phyloP scores from a whole-genome alignment of 805 yeast genomes.

The Saturnispora gosingensis region DNA sequence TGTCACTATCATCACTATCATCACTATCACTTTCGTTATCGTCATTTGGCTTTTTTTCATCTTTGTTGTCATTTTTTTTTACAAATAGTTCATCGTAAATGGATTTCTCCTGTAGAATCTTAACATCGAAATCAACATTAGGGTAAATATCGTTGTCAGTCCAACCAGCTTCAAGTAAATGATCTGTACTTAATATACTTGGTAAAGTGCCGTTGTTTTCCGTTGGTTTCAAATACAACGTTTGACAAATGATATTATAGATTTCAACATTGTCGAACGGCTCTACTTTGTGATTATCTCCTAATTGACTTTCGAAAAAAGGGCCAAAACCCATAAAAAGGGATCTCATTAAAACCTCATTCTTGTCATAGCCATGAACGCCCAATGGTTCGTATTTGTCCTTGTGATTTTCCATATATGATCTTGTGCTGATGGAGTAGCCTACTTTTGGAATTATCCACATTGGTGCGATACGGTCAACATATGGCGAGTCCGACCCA shows the following conservation, averaged over 20 bases:
- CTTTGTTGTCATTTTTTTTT: not conserved
- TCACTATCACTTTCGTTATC: slow-evolving; percentile 9
- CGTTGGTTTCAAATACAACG: slow-evolving; percentile 43
- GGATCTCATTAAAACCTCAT: slow-evolving; percentile 75
- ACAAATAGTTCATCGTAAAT: slow-evolving; percentile 35
- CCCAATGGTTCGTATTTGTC: slow-evolving; percentile 56
- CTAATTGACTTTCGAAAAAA: slow-evolving; percentile 37
- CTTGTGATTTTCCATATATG: slow-evolving; percentile 39
- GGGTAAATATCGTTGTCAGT: slow-evolving; percentile 40
- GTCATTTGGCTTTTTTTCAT: not conserved
- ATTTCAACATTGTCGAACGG: slow-evolving; percentile 72
- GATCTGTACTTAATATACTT: slow-evolving; percentile 22
- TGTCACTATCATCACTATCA: not conserved
- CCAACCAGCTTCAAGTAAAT: slow-evolving; percentile 37
- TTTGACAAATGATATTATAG: slow-evolving; percentile 65
- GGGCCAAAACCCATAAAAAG: slow-evolving; percentile 78
- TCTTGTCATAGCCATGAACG: slow-evolving; percentile 77
- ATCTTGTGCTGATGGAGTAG: slow-evolving; percentile 58
- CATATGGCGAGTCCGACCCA: slow-evolving; percentile 31
- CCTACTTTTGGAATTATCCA: slow-evolving; percentile 84
- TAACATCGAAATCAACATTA: slow-evolving; percentile 35
- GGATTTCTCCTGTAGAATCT: slow-evolving; percentile 35
- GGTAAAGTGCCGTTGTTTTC: slow-evolving; percentile 48
- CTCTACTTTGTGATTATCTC: slow-evolving; percentile 28
- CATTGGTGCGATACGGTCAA: slow-evolving; percentile 67